phyloP scores from a whole-genome alignment of 257 asterid species.

The Scutellaria baicalensis region DNA sequence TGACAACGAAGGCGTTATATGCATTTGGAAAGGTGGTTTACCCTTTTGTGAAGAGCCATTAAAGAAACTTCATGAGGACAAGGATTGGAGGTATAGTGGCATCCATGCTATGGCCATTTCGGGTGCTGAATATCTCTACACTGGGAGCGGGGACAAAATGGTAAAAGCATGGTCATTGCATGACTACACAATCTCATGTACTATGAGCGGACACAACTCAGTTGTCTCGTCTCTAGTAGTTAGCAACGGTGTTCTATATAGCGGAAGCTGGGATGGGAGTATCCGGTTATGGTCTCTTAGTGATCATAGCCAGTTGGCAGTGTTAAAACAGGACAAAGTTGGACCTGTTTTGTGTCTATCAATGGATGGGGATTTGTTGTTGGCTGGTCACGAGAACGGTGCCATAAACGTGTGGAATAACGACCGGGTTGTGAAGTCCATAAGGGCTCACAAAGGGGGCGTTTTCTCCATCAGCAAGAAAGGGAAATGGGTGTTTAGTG shows the following conservation, averaged over 20 bases:
- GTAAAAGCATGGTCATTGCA: slow-evolving; percentile 94
- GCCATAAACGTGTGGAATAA: slow-evolving; percentile 63
- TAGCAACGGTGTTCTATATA: slow-evolving; percentile 63
- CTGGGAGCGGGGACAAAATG: slow-evolving; percentile 89
- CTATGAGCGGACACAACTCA: slow-evolving; percentile 81
- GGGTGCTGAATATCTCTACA: slow-evolving; percentile 55
- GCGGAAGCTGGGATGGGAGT: slow-evolving; percentile 99
- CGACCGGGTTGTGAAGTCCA: slow-evolving; percentile 46
- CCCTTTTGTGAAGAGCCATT: slow-evolving; percentile 54
- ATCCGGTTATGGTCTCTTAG: slow-evolving; percentile 81
- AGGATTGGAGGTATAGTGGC: slow-evolving; percentile 98
- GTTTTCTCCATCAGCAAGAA: slow-evolving; percentile 52
- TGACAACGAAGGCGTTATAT: slow-evolving; percentile 71
- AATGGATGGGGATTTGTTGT: slow-evolving; percentile 42
- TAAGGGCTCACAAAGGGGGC: slow-evolving; percentile 51
- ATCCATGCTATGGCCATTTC: slow-evolving; percentile 81
- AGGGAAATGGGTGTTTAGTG: slow-evolving; percentile 66
- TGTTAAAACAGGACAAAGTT: slow-evolving; percentile 54
- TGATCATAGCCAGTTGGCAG: slow-evolving; percentile 73
- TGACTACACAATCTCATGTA: slow-evolving; percentile 56
- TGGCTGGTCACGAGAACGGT: slow-evolving; percentile 74
- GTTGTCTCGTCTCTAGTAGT: slow-evolving; percentile 64
- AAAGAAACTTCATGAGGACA: slow-evolving; percentile 52
- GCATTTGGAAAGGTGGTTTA: slow-evolving; percentile 65
- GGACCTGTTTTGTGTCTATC: slow-evolving; percentile 58